These are phyloP conservation scores for Fusarium siculi DNA, from an alignment of 2,329 filamentous ascomycete species.

Conservation along the genomic window DNA sequence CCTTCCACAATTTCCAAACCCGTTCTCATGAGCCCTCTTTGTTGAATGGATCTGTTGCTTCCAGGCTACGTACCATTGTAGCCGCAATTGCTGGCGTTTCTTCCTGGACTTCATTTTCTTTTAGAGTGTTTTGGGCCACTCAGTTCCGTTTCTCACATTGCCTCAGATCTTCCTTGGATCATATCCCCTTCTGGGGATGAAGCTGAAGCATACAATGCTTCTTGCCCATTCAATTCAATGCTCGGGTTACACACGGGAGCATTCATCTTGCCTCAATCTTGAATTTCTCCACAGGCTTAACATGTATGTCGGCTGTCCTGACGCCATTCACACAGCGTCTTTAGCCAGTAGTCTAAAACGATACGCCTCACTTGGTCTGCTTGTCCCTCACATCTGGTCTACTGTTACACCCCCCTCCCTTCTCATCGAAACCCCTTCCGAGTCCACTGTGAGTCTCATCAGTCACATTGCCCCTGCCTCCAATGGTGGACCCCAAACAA, in stretches of 20 bases:
- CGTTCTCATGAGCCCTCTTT: constrained; percentile 34
- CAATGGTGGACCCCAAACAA: constrained; percentile 35
- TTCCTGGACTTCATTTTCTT: constrained; percentile 21
- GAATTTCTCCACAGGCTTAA: constrained; percentile 8
- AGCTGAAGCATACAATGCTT: constrained; percentile 6
- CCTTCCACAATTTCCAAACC: constrained; percentile 40
- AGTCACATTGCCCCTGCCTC: constrained; percentile 39
- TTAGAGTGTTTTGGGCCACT: constrained; percentile 37
- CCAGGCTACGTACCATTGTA: constrained; percentile 3
- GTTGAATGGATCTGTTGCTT: constrained; percentile 17
- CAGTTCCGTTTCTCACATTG: constrained; percentile 28
- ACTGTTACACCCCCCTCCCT: constrained; percentile 31
- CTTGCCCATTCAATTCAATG: constrained; percentile 6
- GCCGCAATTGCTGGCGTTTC: constrained; percentile 7
- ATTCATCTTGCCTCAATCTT: constrained; percentile 9
- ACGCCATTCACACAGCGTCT: constrained; percentile 37
- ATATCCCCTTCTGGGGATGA: not conserved
- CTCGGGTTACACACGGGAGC: constrained; percentile 15
- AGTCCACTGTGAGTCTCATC: constrained; percentile 36
- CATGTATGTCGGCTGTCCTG: constrained; percentile 23
- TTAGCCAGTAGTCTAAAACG: constrained; percentile 37
- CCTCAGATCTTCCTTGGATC: constrained; percentile 22
- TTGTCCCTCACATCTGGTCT: constrained; percentile 20
- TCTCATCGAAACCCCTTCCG: constrained; percentile 25
- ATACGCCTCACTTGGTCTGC: constrained; percentile 42